Evolutionary conservation across 169 alveolate genomes (phyloP), one percentile per base, ranked within the genome.

Genomic region (Amoebophrya sp.): DNA sequence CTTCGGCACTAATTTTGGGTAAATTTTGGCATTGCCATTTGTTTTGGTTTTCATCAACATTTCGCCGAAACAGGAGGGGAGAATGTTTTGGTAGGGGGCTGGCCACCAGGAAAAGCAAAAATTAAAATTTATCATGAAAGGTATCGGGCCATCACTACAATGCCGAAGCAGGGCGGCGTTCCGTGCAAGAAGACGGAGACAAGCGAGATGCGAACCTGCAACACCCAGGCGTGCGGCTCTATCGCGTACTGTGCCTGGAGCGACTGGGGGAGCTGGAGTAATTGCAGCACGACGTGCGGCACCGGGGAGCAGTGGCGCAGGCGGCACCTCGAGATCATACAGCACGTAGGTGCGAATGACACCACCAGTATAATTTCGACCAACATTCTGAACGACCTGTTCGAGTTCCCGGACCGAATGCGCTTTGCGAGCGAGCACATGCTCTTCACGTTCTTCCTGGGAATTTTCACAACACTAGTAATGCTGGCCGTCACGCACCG

Each of bases 271-370:
- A 0, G 32, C 7, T 66, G 83, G 83, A 25, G 39, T 1, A 66
- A 66, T 25, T 66, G 83, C 83, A 7, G 32, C 7, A 25, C 83
- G 35, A 66, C 38, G 32, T 66, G 83, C 18, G 83, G 83, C 7
- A 25, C 32, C 7, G 83, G 83, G 83, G 83, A 66, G 83, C 83
- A 66, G 35, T 66, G 83, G 83, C 83, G 83, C 35, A 18, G 83
- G 10, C 83, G 83, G 39, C 35, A 18, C 35, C 83, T 66, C 38
- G 32, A 66, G 83, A 66, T 66, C 29, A n/a, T 25, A 25, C 83
- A 66, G 83, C 83, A 66, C 83, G 35, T 66, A 2, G 39, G 83
- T 12, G n/a, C n/a, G n/a, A n/a, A n/a, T n/a, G n/a, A n/a, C n/a
- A n/a, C n/a, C n/a, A n/a, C n/a, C n/a, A n/a, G n/a, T n/a, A n/a